A percentile compares a stretch with the other conserved stretches of the same genome.
Conservation (phyloP, 1,139 yeast species). For the Suhomyces terraborum region DNA sequence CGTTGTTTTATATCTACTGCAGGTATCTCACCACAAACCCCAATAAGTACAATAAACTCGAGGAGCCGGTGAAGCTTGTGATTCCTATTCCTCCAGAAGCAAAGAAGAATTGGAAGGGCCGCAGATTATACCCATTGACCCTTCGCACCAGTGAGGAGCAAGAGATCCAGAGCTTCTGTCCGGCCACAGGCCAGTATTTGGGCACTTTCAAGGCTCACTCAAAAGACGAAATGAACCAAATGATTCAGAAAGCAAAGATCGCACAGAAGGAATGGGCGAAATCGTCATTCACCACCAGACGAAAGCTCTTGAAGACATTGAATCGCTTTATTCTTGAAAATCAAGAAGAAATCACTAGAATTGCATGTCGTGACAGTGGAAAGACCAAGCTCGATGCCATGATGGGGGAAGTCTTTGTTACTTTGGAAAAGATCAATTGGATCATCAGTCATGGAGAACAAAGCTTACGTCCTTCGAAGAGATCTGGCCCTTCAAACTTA, state of each 20-base stretch:
- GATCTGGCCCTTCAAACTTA: constrained; percentile 86
- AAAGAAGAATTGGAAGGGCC: constrained; percentile 90
- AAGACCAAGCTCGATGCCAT: constrained; percentile 95
- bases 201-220: constrained; percentile 70
- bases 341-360: constrained; percentile 84
- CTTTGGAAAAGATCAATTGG: constrained; percentile 91
- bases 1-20: constrained; percentile 40
- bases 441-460: constrained; percentile 77
- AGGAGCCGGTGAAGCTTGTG: constrained; percentile 52
- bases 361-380: constrained; percentile 96
- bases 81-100: constrained; percentile 79
- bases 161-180: constrained; percentile 82
- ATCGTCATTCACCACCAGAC: constrained; percentile 62
- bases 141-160: constrained; percentile 60
- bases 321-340: constrained; percentile 71
- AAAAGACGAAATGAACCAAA: constrained; percentile 66
- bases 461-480: constrained; percentile 65
- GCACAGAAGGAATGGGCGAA: constrained; percentile 67
- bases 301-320: constrained; percentile 70
- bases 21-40: constrained; percentile 43
- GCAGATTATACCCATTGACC: constrained; percentile 63
- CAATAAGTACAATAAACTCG: constrained; percentile 46
- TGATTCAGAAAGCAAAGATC: constrained; percentile 53
- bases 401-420: constrained; percentile 93
- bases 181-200: constrained; percentile 89